phyloP scores from a whole-genome alignment of 371 early-diverging fungal species.

The Apophysomyces trapeziformis region DNA sequence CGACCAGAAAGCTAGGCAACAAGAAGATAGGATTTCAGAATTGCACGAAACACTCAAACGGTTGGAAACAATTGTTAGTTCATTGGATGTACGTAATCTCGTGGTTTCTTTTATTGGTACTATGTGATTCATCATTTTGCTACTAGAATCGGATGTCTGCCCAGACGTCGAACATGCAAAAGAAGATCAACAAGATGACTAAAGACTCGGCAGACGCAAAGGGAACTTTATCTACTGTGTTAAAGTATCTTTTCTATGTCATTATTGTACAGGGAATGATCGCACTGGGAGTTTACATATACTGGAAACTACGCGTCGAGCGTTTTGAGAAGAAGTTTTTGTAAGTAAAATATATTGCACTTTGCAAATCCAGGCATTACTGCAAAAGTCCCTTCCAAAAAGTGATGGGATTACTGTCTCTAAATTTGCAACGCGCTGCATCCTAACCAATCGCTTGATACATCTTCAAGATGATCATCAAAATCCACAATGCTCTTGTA shows the following conservation, averaged over 20 bases:
- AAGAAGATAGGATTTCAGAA: constrained; percentile 34
- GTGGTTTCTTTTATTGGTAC: background rate
- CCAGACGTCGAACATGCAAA: constrained; percentile 26
- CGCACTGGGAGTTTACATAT: constrained; percentile 41
- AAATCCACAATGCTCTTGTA: constrained; percentile 69
- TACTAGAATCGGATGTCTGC: constrained; percentile 31
- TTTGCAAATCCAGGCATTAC: background rate
- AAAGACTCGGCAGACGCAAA: constrained; percentile 44
- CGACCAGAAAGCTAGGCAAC: constrained; percentile 27
- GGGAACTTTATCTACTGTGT: constrained; percentile 42
- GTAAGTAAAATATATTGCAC: constrained; percentile 15
- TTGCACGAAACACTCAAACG: constrained; percentile 27
- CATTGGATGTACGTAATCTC: constrained; percentile 37
- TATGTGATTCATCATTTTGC: background rate
- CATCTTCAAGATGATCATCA: constrained; percentile 76
- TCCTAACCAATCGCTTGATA: constrained; percentile 69
- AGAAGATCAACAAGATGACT: constrained; percentile 37
- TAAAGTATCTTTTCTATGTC: constrained; percentile 46
- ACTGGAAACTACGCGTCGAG: constrained; percentile 51
- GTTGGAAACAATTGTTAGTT: constrained; percentile 29
- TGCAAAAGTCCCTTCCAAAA: background rate
- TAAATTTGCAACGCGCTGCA: background rate
- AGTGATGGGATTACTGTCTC: background rate
- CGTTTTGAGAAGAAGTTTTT: constrained; percentile 52
- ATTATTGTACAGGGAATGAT: constrained; percentile 41